Conservation (phyloP, 129 eudicot genomes). For the Ambrosia artemisiifolia region DNA sequence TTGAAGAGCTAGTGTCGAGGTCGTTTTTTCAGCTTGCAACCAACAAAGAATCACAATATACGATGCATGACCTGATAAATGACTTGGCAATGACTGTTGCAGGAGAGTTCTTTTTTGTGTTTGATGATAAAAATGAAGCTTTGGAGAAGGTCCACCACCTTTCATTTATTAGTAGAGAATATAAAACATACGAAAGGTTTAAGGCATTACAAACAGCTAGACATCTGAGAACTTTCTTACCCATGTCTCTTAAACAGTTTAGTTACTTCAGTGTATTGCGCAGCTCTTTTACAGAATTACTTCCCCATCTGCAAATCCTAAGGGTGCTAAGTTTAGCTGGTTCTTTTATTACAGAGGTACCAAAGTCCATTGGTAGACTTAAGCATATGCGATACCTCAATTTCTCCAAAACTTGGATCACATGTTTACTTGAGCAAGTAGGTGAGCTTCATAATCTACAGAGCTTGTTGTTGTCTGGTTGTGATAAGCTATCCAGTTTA, state of each 20-base stretch:
- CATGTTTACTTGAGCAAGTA: conserved; percentile 30
- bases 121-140: conserved; percentile 26
- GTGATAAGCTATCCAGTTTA: no score
- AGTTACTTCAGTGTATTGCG: conserved; percentile 1
- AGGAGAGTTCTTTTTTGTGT: conserved; percentile 24
- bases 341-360: conserved; percentile 5
- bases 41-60: not conserved
- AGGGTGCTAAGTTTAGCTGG: conserved; percentile 14
- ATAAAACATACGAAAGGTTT: conserved; percentile 16
- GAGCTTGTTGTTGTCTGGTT: no score
- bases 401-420: conserved; percentile 22
- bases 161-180: conserved; percentile 30
- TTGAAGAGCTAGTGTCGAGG: conserved; percentile 25
- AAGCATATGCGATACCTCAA: conserved; percentile 36
- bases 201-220: conserved; percentile 19
- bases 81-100: conserved; percentile 39
- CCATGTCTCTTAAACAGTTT: conserved; percentile 13
- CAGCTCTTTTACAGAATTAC: not conserved
- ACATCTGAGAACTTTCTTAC: conserved; percentile 38
- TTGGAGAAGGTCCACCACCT: conserved; percentile 32
- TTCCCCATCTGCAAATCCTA: conserved; percentile 15
- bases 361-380: conserved; percentile 26
- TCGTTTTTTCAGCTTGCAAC: conserved; percentile 28
- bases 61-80: conserved; percentile 37
- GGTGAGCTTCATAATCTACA: no score